Base-by-base conservation (phyloP, 2,329 filamentous ascomycete species). In the Claviceps sp. region DNA sequence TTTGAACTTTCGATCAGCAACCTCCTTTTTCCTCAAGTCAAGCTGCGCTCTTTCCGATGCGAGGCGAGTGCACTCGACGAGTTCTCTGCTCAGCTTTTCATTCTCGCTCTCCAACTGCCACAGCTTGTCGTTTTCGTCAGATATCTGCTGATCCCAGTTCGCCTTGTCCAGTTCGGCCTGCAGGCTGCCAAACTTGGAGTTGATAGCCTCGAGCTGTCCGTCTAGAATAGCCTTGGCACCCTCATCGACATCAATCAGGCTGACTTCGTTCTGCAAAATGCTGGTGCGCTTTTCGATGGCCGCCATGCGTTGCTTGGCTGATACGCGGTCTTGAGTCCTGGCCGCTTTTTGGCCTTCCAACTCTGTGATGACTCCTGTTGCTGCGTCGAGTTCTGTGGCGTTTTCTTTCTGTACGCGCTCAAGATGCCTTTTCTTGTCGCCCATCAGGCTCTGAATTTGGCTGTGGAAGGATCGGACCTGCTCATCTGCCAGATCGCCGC, bases 41-140 rank as follows among this genome's bases (percentile, higher is more conserved):
- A 98, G 75, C 59, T 87, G 84, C 13, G 91, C 93, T 40, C 89
- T 78, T 56, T 95, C 89, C 4, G 84, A 82, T 5, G 89, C 89
- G 53, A 87, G 78, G 53, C 84, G 82, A 2, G 87, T 95, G 54
- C 85, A 88, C 60, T 94, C 85, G 8, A 89, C 78, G 38, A 96
- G 78, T 63, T 97, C 91, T n/a, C 77, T 72, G 45, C 85, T 84
- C 30, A 97, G 74, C 58, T 76, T 81, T 38, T 86, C 81, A 54
- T 78, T 84, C 60, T 85, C 81, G 20, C 78, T 80, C 60, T 96
- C 89, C 1, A 94, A 69, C 44, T 77, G 73, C 55, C 79, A 78
- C 11, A 94, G 72, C 56, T 81, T 77, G 14, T 73, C 68, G 49
- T 88, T 84, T 50, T 82, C 78, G 36, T 79, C 72, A 46, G 82